Evolutionary conservation across 495 filamentous ascomycete genomes (phyloP), one percentile per base, ranked within the genome.

Genomic region (Rhypophila decipiens): DNA sequence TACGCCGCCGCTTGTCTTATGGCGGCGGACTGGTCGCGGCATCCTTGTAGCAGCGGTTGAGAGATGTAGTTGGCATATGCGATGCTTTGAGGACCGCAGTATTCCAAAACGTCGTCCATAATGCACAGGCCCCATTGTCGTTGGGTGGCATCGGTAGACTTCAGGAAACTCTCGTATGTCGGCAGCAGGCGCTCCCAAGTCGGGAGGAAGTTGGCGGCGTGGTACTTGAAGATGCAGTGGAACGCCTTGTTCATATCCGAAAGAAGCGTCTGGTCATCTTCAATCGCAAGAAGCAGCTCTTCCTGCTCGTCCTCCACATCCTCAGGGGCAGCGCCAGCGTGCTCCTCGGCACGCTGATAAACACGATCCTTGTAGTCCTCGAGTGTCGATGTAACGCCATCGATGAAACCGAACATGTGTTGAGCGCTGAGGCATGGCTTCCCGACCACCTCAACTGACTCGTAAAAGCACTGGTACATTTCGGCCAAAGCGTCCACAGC

Each of bases 221-320:
- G 87, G 73, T 96, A 87, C 75, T 96, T 96, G 74, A 97, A 97
- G 56, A 99, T 89, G 37, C 87, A 93, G 66, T 99, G 94, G 79
- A 95, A 99, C 0, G 94, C 89, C 73, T 99, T 99, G 82, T 97
- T 99, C 94, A 99, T 99, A 60, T 99, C 94, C 8, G 90, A 95
- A 39, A 99, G 80, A 18, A 99, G 72, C 21, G 88, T 90, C 64
- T 97, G 93, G 61, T 99, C 94, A 55, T 99, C 94, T 66, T 99
- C 94, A 27, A 99, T 87, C 5, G 94, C 94, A 56, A 93, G 86
- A 4, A 91, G 65, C 40, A 83, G 79, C 23, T 90, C 87, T 53
- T 90, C 87, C 3, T 75, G 74, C 44, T 91, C 84, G 53, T 95
- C 89, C 44, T 90, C 86, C 38, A 80, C 88, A 34, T 51, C 49